Conservation (phyloP, 2,329 filamentous ascomycete genomes). For the Cladosporium sp. region DNA sequence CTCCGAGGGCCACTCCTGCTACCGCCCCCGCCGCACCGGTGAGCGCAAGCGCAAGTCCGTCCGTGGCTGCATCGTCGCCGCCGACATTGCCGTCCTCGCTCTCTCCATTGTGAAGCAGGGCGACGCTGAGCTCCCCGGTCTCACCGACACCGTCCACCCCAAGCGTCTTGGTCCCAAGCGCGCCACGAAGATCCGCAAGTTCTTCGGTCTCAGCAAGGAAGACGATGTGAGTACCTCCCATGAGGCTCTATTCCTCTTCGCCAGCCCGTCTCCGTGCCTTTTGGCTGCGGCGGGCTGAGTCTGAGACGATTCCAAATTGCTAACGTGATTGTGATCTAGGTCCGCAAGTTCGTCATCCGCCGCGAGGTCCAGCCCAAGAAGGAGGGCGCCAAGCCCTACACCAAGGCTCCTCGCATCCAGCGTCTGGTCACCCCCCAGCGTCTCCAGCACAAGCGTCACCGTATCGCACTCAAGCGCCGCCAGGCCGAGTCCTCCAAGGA, state of each 20-base stretch:
- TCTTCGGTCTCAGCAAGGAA: slow-evolving; percentile 99
- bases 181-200: slow-evolving; percentile 98
- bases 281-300: slow-evolving; percentile 24
- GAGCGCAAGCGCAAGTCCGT: slow-evolving; percentile 99
- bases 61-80: slow-evolving; percentile 96
- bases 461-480: slow-evolving; percentile 96
- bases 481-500: slow-evolving; percentile 96
- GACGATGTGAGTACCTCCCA: slow-evolving; percentile 87
- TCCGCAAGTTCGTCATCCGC: slow-evolving; percentile 99
- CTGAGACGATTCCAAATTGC: slow-evolving; percentile 26
- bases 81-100: slow-evolving; percentile 90
- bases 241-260: slow-evolving; percentile 52
- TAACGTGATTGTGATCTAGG: slow-evolving; percentile 50
- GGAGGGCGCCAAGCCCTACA: slow-evolving; percentile 97
- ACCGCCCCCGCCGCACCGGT: slow-evolving; percentile 93
- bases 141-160: slow-evolving; percentile 96
- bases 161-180: slow-evolving; percentile 99
- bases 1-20: slow-evolving; percentile 96
- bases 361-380: slow-evolving; percentile 96
- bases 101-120: slow-evolving; percentile 98
- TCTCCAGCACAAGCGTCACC: slow-evolving; percentile 99
- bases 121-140: slow-evolving; percentile 85
- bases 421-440: slow-evolving; percentile 98
- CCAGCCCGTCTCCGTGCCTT: slow-evolving; percentile 33
- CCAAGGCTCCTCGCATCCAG: slow-evolving; percentile 99